phyloP scores from a whole-genome alignment of 768 basidiomycete species.

The Trametes cinnabarina region DNA sequence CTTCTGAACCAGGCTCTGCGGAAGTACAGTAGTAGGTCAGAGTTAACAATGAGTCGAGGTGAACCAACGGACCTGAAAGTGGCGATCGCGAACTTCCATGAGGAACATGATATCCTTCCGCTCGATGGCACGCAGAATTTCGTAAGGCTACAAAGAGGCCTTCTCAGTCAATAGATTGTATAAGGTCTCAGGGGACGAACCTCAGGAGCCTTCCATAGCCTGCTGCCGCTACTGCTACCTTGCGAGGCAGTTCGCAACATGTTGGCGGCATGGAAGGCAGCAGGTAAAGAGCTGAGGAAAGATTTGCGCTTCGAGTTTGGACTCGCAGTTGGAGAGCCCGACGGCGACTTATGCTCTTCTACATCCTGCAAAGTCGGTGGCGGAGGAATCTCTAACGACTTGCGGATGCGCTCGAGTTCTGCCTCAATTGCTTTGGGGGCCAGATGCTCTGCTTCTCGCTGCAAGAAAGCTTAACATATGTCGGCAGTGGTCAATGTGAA shows the following conservation, averaged over 20 bases:
- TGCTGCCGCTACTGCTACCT: not conserved
- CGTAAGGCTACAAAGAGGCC: conserved; percentile 42
- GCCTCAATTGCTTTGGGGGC: conserved; percentile 48
- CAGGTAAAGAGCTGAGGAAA: conserved; percentile 5
- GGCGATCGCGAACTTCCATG: conserved; percentile 79
- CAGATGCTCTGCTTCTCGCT: conserved; percentile 62
- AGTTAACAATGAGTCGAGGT: conserved; percentile 26
- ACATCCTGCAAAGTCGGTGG: not conserved
- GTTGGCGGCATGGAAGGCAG: conserved; percentile 9
- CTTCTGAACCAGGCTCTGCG: conserved; percentile 75
- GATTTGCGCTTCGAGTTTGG: conserved; percentile 11
- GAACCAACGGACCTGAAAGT: conserved; percentile 57
- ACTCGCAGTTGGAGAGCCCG: conserved; percentile 1
- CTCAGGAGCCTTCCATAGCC: conserved; percentile 53
- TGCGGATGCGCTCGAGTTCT: conserved; percentile 13
- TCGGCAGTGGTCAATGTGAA: not conserved
- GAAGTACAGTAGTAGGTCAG: not conserved
- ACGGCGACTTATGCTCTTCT: not conserved
- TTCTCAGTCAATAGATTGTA: not conserved
- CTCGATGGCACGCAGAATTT: conserved; percentile 85
- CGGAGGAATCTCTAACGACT: conserved; percentile 6
- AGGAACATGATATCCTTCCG: conserved; percentile 76
- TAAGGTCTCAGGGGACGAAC: conserved; percentile 28
- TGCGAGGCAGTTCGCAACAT: conserved; percentile 2
- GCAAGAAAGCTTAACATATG: conserved; percentile 54